phyloP scores from a whole-genome alignment of 345 rosid species.

The Theobroma cacao region DNA sequence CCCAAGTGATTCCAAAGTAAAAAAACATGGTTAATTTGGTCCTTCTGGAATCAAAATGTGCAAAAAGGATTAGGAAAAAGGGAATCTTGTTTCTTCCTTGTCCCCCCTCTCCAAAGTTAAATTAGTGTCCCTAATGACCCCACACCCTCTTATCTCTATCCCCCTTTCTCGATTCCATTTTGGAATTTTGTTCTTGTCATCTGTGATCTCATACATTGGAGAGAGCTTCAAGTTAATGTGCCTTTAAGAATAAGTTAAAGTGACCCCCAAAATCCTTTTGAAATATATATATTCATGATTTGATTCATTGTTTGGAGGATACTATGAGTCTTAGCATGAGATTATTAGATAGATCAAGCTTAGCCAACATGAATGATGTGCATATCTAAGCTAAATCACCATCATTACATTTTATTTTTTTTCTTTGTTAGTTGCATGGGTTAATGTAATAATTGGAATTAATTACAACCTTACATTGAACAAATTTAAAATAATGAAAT shows the following conservation, averaged over 20 bases:
- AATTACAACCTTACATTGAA: neutral
- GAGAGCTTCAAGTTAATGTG: constrained; percentile 4
- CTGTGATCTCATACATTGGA: neutral
- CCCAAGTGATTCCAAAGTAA: neutral
- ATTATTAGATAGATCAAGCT: neutral
- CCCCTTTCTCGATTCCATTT: constrained; percentile 9
- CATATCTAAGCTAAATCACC: neutral
- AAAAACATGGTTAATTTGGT: neutral
- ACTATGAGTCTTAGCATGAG: neutral
- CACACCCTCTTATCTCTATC: constrained; percentile 12
- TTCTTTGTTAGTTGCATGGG: neutral
- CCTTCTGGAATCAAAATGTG: constrained; percentile 2
- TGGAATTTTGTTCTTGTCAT: constrained; percentile 1
- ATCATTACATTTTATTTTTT: neutral
- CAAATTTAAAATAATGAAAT: neutral
- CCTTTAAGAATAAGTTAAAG: constrained; percentile 20
- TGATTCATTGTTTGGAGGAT: constrained; percentile 3
- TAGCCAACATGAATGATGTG: neutral
- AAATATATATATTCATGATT: neutral
- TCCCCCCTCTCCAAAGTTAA: neutral
- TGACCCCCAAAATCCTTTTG: neutral
- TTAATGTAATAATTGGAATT: neutral
- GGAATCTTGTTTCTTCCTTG: constrained; percentile 19
- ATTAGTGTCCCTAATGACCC: constrained; percentile 10
- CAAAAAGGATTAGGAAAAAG: neutral